Base-by-base conservation (phyloP, 1,284 basidiomycete species). In the Ganoderma sinense region DNA sequence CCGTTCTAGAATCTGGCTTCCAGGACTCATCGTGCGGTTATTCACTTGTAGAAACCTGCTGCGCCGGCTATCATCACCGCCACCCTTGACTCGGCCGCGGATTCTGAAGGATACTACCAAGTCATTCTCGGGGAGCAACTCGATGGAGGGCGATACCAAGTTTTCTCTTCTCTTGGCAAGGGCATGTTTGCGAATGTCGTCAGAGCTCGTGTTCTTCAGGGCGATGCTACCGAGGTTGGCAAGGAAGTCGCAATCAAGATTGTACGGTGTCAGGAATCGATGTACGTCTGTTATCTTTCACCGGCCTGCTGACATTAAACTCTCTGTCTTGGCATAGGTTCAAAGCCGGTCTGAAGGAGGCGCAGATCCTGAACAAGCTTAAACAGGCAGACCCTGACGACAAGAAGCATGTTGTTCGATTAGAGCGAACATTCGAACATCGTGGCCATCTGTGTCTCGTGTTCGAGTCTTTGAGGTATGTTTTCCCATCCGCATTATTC, bases 111-210 rank as follows among this genome's bases (percentile, higher is more conserved):
- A 0, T 99, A 99, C 80, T 99, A 99, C 80, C 91, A 92, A 71
- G 90, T 98, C 71, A 97, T 97, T 62, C 88, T 99, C 6, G 98
- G 97, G 62, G 98, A 99, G 82, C 90, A 97, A 68, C 85, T 98
- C n/a, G 95, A 98, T 75, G 89, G 91, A 53, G 97, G 96, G 1
- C 89, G 94, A 58, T 99, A 99, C 80, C 96, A 98, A 79, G 95
- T 99, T 14, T 97, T 95, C 74, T 96, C 96, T 40, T 95, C 91
- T 61, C 86, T 99, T 14, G 98, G 98, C 41, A 97, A 97, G 80
- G 98, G 98, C 69, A 99, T 99, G 97, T 99, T 99, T 81, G 96
- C 96, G 55, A 96, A 94, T 62, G 98, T 99, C 51, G 97, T 99
- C 29, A 89, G 94, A 60, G 97, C 97, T 10, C 91, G 95, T 61